Evolutionary conservation across 495 filamentous ascomycete genomes (phyloP).

Genomic region (Aspergillus wentii): DNA sequence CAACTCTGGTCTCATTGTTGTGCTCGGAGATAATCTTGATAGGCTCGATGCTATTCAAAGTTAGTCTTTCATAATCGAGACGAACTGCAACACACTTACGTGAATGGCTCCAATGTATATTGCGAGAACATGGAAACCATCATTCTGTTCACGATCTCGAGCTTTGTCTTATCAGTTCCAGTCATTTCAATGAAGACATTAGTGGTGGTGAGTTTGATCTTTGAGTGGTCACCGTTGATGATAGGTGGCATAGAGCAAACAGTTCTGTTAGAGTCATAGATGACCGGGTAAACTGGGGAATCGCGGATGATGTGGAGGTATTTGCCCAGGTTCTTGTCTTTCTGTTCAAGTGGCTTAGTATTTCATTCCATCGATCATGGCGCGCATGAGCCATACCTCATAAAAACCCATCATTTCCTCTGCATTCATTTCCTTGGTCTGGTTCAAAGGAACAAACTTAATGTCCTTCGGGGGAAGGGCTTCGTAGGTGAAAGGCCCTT

Average conservation of each 20-base stretch:
- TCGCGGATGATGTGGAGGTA: conserved; percentile 92
- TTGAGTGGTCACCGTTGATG: conserved; percentile 95
- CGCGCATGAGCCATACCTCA: conserved; percentile 46
- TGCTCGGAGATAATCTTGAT: conserved; percentile 86
- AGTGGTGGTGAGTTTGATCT: conserved; percentile 82
- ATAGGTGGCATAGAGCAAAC: conserved; percentile 95
- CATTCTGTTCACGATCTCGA: conserved; percentile 91
- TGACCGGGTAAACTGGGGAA: conserved; percentile 92
- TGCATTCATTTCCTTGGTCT: conserved; percentile 79
- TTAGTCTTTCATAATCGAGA: neutral
- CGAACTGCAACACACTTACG: conserved; percentile 32
- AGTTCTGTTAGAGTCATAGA: conserved; percentile 80
- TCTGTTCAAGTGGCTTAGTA: conserved; percentile 37
- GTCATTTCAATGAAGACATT: conserved; percentile 98
- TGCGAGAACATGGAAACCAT: conserved; percentile 96
- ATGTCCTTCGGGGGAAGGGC: conserved; percentile 89
- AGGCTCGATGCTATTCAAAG: conserved; percentile 63
- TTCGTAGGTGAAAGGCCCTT: conserved; percentile 96
- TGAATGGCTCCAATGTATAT: conserved; percentile 85
- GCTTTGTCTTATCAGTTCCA: conserved; percentile 93
- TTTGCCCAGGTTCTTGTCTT: conserved; percentile 74
- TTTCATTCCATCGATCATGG: neutral
- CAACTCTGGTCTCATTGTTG: conserved; percentile 75
- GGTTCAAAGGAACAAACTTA: conserved; percentile 85
- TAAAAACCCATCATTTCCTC: conserved; percentile 93